Conservation (phyloP, 192 early-diverging fungal species). For the Oehlia diaphana region DNA sequence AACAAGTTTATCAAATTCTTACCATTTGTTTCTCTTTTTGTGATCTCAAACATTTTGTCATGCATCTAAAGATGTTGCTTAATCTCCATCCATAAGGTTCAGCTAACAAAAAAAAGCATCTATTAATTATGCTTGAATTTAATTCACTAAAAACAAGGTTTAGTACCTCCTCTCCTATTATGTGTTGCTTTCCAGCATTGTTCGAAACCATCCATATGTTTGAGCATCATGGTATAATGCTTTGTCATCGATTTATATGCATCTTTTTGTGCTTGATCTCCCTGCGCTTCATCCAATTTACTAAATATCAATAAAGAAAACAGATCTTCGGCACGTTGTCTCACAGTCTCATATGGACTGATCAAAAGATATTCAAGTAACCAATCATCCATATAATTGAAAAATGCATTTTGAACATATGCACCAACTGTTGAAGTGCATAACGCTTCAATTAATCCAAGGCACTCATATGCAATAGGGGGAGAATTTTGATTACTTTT, state of each 20-base stretch:
- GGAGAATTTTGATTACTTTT: conserved; percentile 13
- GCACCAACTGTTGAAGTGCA: background rate
- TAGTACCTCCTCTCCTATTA: conserved; percentile 16
- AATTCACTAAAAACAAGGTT: background rate
- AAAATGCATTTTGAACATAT: conserved; percentile 7
- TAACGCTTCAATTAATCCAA: conserved; percentile 22
- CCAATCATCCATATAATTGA: background rate
- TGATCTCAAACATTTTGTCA: conserved; percentile 23
- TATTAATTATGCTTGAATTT: background rate
- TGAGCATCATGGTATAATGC: conserved; percentile 6
- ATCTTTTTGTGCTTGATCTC: background rate
- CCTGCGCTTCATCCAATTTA: conserved; percentile 9
- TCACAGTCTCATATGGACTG: conserved; percentile 11
- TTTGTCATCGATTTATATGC: background rate
- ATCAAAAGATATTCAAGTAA: conserved; percentile 16
- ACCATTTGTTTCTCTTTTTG: conserved; percentile 19
- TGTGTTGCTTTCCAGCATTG: conserved; percentile 8
- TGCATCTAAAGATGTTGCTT: conserved; percentile 19
- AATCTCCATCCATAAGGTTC: conserved; percentile 26
- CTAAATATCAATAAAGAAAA: conserved; percentile 17
- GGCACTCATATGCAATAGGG: conserved; percentile 6
- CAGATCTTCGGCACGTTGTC: conserved; percentile 21
- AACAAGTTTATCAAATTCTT: background rate
- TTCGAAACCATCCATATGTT: conserved; percentile 13
- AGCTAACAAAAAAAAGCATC: background rate